phyloP scores from a whole-genome alignment of 192 early-diverging fungal genomes.

The Coemansia sp. region DNA sequence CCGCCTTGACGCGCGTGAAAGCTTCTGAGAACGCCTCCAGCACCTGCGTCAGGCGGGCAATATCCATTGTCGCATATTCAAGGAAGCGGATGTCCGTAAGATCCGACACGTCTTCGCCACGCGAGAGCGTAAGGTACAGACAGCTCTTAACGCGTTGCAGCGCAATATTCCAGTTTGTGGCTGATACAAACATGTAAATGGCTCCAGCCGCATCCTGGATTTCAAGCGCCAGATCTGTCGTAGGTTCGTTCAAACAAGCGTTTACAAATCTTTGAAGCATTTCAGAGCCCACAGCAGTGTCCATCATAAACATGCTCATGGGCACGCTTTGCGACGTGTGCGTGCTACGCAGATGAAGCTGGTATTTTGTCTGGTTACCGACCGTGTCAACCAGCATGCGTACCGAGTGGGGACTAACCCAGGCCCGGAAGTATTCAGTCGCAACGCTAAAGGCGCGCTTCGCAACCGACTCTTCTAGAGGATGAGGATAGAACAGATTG shows the following conservation, averaged over 20 bases:
- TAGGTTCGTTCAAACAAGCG: conserved; percentile 57
- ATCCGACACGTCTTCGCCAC: conserved; percentile 67
- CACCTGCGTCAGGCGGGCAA: conserved; percentile 65
- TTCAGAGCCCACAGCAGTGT: conserved; percentile 32
- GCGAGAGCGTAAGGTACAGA: conserved; percentile 63
- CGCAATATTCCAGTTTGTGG: conserved; percentile 84
- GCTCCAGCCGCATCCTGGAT: conserved; percentile 81
- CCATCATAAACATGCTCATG: conserved; percentile 31
- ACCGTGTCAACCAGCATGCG: conserved; percentile 43
- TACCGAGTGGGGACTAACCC: conserved; percentile 38
- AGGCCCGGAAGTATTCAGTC: conserved; percentile 50
- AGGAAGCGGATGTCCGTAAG: conserved; percentile 82
- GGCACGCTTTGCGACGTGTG: conserved; percentile 48
- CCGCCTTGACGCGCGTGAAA: conserved; percentile 60
- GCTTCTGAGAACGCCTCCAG: conserved; percentile 55
- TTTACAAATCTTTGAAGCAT: conserved; percentile 51
- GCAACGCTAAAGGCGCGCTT: conserved; percentile 50
- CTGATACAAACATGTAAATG: conserved; percentile 82
- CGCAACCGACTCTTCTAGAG: conserved; percentile 54
- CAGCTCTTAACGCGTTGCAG: conserved; percentile 69
- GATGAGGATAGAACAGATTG: conserved; percentile 37
- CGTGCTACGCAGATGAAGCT: conserved; percentile 43
- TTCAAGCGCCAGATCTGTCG: conserved; percentile 52
- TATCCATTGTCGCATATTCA: conserved; percentile 82
- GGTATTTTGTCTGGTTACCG: conserved; percentile 46